Evolutionary conservation across 176 grass and related monocot species (phyloP).

Genomic region (Bonia amplexicaulis): DNA sequence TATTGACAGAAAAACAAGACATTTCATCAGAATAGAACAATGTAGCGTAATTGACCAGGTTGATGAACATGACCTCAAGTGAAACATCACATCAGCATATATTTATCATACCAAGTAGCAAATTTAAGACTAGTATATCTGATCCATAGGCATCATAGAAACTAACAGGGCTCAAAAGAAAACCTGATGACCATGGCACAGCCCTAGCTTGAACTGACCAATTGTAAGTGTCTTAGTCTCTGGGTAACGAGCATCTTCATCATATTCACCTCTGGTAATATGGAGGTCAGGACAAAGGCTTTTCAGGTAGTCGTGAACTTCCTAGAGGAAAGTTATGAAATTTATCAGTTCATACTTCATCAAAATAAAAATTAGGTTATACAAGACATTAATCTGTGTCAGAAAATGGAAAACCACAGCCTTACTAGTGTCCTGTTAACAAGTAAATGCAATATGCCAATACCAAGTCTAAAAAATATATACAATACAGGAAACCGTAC

Average conservation of each 20-base stretch:
- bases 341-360: background rate
- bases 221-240: constrained; percentile 93
- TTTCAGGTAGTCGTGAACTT: constrained; percentile 97
- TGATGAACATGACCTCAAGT: background rate
- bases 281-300: constrained; percentile 96
- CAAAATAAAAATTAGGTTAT: constrained; percentile 20
- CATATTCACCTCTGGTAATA: constrained; percentile 88
- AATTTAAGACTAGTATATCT: background rate
- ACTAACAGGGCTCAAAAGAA: constrained; percentile 16
- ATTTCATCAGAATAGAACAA: background rate
- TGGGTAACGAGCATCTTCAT: constrained; percentile 89
- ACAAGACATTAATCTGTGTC: background rate
- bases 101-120: background rate
- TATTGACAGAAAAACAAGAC: background rate
- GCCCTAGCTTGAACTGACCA: constrained; percentile 96
- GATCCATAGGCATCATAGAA: background rate
- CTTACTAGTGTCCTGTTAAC: background rate
- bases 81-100: background rate
- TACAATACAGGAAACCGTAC: background rate
- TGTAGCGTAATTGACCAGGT: background rate
- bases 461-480: background rate
- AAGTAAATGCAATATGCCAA: background rate
- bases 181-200: constrained; percentile 99
- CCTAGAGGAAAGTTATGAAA: constrained; percentile 38
- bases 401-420: background rate